Evolutionary conservation across 148 eudicot genomes (phyloP).

Genomic region (Selenicereus undatus): DNA sequence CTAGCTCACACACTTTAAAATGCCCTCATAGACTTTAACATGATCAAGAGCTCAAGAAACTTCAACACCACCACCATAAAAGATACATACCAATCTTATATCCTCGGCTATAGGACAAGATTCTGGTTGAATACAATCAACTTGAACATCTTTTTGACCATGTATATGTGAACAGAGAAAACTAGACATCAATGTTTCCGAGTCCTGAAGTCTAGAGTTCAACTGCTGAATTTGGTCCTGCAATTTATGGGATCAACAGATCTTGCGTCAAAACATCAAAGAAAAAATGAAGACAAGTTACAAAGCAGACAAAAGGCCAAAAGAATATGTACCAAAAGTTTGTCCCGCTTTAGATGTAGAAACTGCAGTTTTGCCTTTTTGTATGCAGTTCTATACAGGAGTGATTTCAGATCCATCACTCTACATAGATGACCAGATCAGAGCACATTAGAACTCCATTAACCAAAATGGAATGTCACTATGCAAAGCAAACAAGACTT

Average conservation of each 20-base stretch:
- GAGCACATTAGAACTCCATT: slow-evolving; percentile 14
- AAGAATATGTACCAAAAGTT: slow-evolving; percentile 50
- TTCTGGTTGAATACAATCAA: slow-evolving; percentile 21
- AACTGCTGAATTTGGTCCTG: slow-evolving; percentile 53
- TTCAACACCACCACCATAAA: neutral
- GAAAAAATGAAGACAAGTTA: slow-evolving; percentile 12
- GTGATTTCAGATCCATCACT: slow-evolving; percentile 41
- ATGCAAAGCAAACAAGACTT: slow-evolving; percentile 8
- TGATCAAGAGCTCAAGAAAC: neutral
- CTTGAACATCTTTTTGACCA: slow-evolving; percentile 26
- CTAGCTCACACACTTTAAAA: neutral
- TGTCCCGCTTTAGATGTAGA: slow-evolving; percentile 44
- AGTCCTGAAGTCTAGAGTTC: slow-evolving; percentile 55
- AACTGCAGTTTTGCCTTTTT: slow-evolving; percentile 63
- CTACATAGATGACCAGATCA: slow-evolving; percentile 37
- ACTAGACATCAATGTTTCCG: slow-evolving; percentile 41
- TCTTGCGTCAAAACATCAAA: neutral
- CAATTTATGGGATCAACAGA: slow-evolving; percentile 14
- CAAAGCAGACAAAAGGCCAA: neutral
- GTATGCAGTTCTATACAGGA: slow-evolving; percentile 48
- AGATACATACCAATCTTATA: slow-evolving; percentile 34
- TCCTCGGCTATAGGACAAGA: slow-evolving; percentile 22
- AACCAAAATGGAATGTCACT: slow-evolving; percentile 5
- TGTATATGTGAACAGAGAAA: slow-evolving; percentile 14
- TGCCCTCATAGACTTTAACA: neutral